Base-by-base conservation (phyloP, 1,284 basidiomycete genomes). In the Mycosarcoma maydis region DNA sequence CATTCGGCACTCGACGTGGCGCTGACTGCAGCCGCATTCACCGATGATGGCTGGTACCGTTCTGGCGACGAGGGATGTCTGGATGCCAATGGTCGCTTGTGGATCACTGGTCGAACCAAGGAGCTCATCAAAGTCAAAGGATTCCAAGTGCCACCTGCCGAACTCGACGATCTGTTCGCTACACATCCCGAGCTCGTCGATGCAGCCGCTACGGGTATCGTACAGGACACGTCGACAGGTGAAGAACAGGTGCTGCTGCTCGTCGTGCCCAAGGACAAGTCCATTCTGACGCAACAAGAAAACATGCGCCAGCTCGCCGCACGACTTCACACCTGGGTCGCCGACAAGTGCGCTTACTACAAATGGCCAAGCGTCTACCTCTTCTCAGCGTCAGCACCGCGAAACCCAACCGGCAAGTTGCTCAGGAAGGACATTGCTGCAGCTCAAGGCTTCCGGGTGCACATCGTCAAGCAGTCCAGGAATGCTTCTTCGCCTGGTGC, bases 81-180 rank as follows among this genome's bases (percentile, higher is more conserved):
- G 6, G 75, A 75, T 34, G 50, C 32, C 40, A 47, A 71, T 7
- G 75, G 75, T 17, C 59, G 59, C 11, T 46, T 77, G 16, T 77
- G 75, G 75, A 75, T 77, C 53, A 73, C 67, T 5, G 75, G 75
- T 19, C 43, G 75, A 0, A 73, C 62, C 8, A 77, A 77, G 54
- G 73, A 73, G 36, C 42, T 75, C 17, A 72, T 73, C 59, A 74
- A 69, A 47, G 65, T 73, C 22, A 67, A 67, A 34, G 73, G 75
- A 0, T 77, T 77, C 70, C 75, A 77, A 45, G 73, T 75, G 2
- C 54, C 70, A 2, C 75, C 75, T 11, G 62, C 54, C 30, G 75
- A 77, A 43, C 61, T 77, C 4, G 75, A 77, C 50, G 64, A 59
- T 34, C 42, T 72, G 11, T 66, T 71, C 19, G 61, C 54, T 0